Evolutionary conservation across 2,329 filamentous ascomycete species (phyloP).

Genomic region (Scedosporium apiospermum): DNA sequence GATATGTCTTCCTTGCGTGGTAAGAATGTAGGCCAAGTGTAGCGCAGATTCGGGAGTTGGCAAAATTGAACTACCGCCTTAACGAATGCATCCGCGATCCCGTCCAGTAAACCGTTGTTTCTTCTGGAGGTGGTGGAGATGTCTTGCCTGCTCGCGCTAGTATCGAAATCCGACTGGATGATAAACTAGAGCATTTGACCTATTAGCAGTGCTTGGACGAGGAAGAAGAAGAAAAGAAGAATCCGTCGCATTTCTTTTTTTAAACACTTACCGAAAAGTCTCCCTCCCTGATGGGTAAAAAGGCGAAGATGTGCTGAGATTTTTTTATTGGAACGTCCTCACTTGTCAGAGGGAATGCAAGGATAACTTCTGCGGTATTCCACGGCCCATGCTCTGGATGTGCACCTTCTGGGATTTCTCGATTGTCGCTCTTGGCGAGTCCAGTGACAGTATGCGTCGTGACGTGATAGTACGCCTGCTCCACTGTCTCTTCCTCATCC

Average conservation of each 20-base stretch:
- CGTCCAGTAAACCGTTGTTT: conserved; percentile 23
- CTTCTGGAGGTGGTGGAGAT: conserved; percentile 25
- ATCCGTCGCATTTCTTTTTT: too few relatives aligned
- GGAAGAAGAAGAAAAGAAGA: background rate
- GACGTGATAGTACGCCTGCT: too few relatives aligned
- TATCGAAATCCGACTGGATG: conserved; percentile 41
- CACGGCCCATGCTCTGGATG: background rate
- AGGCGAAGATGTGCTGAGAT: background rate
- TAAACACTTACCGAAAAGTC: background rate
- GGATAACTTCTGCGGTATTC: background rate
- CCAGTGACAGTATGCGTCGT: too few relatives aligned
- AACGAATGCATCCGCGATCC: background rate
- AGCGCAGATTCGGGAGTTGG: background rate
- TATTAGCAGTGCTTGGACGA: conserved; percentile 16
- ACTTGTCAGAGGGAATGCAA: background rate
- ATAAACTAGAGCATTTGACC: conserved; percentile 24
- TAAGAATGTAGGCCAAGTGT: background rate
- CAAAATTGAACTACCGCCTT: background rate
- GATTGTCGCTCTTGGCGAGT: background rate
- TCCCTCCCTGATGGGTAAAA: background rate
- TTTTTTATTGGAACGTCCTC: background rate
- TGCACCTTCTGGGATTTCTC: background rate
- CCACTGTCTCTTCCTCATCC: too few relatives aligned
- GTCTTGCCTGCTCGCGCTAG: conserved; percentile 32
- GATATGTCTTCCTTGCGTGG: background rate